Evolutionary conservation across 192 early-diverging fungal genomes (phyloP).

Genomic region (Dissophora globulifera): DNA sequence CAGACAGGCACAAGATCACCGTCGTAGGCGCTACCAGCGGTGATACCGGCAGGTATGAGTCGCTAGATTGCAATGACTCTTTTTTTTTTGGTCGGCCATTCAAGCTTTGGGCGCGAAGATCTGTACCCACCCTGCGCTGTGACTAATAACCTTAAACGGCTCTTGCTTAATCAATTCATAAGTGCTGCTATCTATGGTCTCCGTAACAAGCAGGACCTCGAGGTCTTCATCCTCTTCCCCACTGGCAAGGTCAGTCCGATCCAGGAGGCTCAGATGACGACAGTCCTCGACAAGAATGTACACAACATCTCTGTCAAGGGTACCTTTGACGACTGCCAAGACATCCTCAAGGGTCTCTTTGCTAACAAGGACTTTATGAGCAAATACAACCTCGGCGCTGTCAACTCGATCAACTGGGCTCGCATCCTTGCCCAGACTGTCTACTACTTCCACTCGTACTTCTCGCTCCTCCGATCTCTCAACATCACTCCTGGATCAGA

Average conservation of each 20-base stretch:
- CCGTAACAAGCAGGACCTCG: constrained; percentile 90
- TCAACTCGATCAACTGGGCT: constrained; percentile 99
- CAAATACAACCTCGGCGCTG: constrained; percentile 85
- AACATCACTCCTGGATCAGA: constrained; percentile 57
- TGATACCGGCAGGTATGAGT: constrained; percentile 84
- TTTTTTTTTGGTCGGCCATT: background rate
- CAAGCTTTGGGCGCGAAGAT: too few relatives aligned
- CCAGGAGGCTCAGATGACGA: constrained; percentile 99
- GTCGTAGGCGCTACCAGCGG: constrained; percentile 97
- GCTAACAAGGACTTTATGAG: constrained; percentile 77
- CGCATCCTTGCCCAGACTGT: constrained; percentile 95
- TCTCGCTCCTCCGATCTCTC: constrained; percentile 63
- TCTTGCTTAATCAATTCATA: constrained; percentile 5
- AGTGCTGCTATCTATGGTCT: constrained; percentile 96
- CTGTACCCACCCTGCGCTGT: too few relatives aligned
- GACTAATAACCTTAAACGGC: constrained; percentile 46
- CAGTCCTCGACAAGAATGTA: constrained; percentile 92
- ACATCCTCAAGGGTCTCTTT: constrained; percentile 93
- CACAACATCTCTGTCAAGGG: constrained; percentile 93
- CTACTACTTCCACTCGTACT: constrained; percentile 97
- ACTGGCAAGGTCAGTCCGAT: constrained; percentile 90
- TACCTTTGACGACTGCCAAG: constrained; percentile 98
- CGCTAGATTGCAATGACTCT: constrained; percentile 8
- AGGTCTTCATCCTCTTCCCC: constrained; percentile 94
- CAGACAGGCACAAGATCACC: constrained; percentile 72